Evolutionary conservation across 768 basidiomycete species (phyloP).

Genomic region (Pilatotrama ljubarskyi): DNA sequence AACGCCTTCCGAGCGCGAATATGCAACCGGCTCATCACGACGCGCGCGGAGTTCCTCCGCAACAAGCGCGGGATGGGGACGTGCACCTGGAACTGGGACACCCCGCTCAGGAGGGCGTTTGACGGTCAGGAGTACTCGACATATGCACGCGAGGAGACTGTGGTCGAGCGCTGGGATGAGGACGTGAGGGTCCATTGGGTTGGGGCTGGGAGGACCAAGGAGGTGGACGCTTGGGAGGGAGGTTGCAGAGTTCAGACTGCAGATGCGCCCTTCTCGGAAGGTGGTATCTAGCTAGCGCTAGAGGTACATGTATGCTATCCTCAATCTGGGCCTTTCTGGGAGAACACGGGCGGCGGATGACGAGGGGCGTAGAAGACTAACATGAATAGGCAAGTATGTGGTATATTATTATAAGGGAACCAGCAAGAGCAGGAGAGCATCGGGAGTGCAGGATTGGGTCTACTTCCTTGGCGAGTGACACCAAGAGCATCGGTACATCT

Average conservation of each 20-base stretch:
- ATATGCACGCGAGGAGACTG: not conserved
- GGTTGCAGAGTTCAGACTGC: not conserved
- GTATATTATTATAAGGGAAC: no score
- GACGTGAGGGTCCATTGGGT: not conserved
- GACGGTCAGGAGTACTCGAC: not conserved
- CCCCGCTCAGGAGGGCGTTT: not conserved
- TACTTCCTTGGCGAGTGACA: no score
- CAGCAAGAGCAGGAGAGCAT: no score
- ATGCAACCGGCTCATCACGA: not conserved
- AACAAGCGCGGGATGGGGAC: conserved; percentile 2
- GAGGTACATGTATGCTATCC: no score
- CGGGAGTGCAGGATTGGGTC: no score
- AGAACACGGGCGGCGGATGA: no score
- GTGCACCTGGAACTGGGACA: not conserved
- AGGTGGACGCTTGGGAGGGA: not conserved
- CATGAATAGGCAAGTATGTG: no score
- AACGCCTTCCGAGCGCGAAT: not conserved
- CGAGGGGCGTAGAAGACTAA: no score
- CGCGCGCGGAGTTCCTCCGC: not conserved
- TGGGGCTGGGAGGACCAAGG: not conserved
- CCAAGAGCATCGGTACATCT: no score
- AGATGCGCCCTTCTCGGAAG: no score
- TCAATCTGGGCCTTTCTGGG: no score
- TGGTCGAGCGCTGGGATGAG: not conserved
- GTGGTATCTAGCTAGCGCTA: no score